A percentile compares a stretch with the other conserved stretches of the same genome.
Conservation (phyloP, 1,284 basidiomycete species). For the Sporisorium sorghi region DNA sequence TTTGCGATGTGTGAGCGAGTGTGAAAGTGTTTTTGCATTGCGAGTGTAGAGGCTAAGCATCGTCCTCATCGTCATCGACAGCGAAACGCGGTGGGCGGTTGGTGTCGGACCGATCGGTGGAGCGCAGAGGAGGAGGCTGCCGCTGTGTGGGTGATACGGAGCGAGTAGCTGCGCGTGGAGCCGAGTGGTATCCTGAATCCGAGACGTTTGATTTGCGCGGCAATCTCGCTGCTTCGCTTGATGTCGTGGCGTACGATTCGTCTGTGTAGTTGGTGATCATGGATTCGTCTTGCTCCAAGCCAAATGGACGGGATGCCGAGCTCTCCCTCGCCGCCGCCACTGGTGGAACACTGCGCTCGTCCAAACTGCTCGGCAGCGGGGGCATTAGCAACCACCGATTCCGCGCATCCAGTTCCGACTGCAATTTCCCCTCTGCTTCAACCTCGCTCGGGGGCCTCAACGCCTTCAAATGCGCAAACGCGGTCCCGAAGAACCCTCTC, state of each 20-base stretch:
- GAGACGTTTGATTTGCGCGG: conserved; percentile 43
- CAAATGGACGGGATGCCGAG: background rate
- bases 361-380: conserved; percentile 6
- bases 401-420: conserved; percentile 18
- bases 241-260: conserved; percentile 1
- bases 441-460: conserved; percentile 36
- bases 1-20: background rate
- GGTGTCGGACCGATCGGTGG: conserved; percentile 12
- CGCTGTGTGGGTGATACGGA: conserved; percentile 9
- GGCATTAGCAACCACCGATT: conserved; percentile 19
- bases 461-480: conserved; percentile 56
- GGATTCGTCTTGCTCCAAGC: conserved; percentile 15
- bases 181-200: conserved; percentile 40
- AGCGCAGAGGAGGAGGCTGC: background rate
- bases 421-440: conserved; percentile 25
- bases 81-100: conserved; percentile 38
- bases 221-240: conserved; percentile 9
- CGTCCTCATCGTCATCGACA: conserved; percentile 34
- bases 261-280: conserved; percentile 8
- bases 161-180: background rate
- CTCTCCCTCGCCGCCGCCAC: background rate
- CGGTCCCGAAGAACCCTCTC: conserved; percentile 62
- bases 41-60: background rate
- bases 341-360: no score
- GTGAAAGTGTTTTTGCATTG: background rate